A percentile compares a stretch with the other conserved stretches of the same genome.
Conservation (phyloP, 495 filamentous ascomycete genomes). For the Penicillium bialowiezense region DNA sequence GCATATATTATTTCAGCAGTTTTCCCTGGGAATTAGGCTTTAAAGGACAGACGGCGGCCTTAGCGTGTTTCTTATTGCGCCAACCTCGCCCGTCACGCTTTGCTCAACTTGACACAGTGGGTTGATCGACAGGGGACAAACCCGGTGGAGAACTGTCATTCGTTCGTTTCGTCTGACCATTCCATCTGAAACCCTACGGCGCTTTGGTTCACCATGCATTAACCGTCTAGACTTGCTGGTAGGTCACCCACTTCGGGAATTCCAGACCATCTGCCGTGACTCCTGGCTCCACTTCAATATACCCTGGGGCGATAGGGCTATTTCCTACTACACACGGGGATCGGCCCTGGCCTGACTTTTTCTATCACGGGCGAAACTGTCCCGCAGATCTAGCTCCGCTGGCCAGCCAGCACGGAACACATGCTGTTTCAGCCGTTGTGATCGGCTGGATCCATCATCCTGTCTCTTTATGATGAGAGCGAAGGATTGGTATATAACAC, state of each 20-base stretch:
- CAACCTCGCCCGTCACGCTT: neutral
- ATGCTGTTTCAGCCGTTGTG: neutral
- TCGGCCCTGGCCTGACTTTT: neutral
- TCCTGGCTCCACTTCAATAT: neutral
- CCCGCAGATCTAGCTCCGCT: slow-evolving; percentile 1
- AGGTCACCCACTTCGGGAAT: neutral
- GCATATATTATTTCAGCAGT: neutral
- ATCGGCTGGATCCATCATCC: neutral
- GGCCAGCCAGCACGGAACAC: neutral
- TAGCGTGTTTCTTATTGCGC: neutral
- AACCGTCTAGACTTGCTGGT: no score
- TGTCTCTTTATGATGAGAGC: neutral
- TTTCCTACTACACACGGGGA: neutral
- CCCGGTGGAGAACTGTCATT: neutral
- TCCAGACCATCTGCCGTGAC: neutral
- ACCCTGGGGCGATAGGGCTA: neutral
- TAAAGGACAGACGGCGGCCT: neutral
- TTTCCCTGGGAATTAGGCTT: neutral
- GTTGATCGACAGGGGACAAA: slow-evolving; percentile 6
- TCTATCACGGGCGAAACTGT: neutral
- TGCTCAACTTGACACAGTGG: slow-evolving; percentile 1
- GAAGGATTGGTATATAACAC: slow-evolving; percentile 18
- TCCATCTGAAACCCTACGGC: slow-evolving; percentile 1
- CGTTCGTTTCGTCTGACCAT: neutral
- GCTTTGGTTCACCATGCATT: neutral